phyloP scores from a whole-genome alignment of 306 rosid species.

The Gastrolobium bilobum region DNA sequence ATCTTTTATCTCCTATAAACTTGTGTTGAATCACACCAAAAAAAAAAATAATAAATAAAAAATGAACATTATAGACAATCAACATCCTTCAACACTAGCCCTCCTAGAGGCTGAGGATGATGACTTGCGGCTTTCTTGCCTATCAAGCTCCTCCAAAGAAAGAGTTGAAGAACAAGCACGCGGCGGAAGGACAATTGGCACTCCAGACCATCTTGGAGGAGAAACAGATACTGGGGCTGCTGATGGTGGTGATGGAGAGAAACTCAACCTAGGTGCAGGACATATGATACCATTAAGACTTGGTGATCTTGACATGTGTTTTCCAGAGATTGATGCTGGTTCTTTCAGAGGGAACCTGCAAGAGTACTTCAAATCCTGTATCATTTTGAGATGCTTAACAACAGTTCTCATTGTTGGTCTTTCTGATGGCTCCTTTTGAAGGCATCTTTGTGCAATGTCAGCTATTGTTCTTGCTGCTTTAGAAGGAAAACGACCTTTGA shows the following conservation, averaged over 20 bases:
- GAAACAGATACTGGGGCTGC: constrained; percentile 63
- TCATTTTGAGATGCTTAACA: constrained; percentile 74
- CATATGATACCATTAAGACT: constrained; percentile 82
- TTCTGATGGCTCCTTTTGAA: constrained; percentile 93
- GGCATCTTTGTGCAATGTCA: constrained; percentile 90
- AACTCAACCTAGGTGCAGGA: constrained; percentile 74
- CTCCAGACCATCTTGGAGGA: constrained; percentile 68
- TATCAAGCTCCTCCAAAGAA: constrained; percentile 77
- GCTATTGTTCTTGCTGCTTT: constrained; percentile 93
- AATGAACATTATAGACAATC: constrained; percentile 73
- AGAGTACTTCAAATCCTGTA: constrained; percentile 87
- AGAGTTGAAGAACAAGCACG: constrained; percentile 77
- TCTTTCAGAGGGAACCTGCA: constrained; percentile 90
- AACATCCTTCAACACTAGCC: constrained; percentile 91
- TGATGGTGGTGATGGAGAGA: constrained; percentile 85
- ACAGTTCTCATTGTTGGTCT: constrained; percentile 97
- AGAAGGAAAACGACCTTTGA: constrained; percentile 88
- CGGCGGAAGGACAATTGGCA: constrained; percentile 60
- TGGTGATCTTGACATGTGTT: constrained; percentile 84
- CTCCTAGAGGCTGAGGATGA: constrained; percentile 75
- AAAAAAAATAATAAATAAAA: constrained; percentile 46
- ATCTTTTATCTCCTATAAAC: constrained; percentile 77
- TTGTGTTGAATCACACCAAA: constrained; percentile 76
- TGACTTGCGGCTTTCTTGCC: constrained; percentile 84
- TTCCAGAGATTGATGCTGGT: constrained; percentile 71